These are phyloP conservation scores for Mycena maculata DNA, from an alignment of 768 basidiomycete species.

Conservation along the genomic window DNA sequence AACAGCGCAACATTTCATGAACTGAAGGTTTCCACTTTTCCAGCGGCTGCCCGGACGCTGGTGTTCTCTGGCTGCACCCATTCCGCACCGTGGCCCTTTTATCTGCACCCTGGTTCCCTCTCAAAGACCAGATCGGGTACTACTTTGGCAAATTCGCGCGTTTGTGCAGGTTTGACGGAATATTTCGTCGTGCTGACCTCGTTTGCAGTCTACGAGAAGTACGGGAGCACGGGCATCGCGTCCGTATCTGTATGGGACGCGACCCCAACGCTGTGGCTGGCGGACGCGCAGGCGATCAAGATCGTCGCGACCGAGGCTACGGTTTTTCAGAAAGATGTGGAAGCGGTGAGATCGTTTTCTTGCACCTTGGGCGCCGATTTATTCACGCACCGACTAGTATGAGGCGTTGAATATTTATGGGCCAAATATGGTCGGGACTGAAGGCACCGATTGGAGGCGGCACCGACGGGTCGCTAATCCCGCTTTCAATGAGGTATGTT, in stretches of 20 bases:
- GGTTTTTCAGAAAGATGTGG: constrained; percentile 54
- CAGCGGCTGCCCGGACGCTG: constrained; percentile 5
- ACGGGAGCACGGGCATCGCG: constrained; percentile 53
- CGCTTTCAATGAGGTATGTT: constrained; percentile 61
- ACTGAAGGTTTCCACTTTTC: neutral
- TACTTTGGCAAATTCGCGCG: constrained; percentile 50
- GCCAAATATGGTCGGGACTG: constrained; percentile 54
- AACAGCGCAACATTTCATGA: too few species aligned
- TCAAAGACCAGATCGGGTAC: constrained; percentile 46
- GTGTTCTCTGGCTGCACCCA: constrained; percentile 49
- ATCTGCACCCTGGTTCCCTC: constrained; percentile 48
- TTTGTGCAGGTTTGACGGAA: constrained; percentile 38
- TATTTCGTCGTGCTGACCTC: neutral
- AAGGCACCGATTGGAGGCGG: constrained; percentile 60
- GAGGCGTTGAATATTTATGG: constrained; percentile 11
- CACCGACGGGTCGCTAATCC: constrained; percentile 58
- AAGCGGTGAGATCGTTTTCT: constrained; percentile 41
- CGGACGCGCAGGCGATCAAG: constrained; percentile 59
- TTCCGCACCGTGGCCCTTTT: constrained; percentile 42
- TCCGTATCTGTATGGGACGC: constrained; percentile 48
- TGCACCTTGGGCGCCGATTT: neutral
- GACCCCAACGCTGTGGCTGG: constrained; percentile 52
- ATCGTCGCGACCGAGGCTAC: constrained; percentile 45
- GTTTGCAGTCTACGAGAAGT: constrained; percentile 48
- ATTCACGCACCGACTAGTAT: neutral